Evolutionary conservation across 192 early-diverging fungal genomes (phyloP), one percentile per base, ranked within the genome.

Genomic region (Umbelopsis ramanniana): DNA sequence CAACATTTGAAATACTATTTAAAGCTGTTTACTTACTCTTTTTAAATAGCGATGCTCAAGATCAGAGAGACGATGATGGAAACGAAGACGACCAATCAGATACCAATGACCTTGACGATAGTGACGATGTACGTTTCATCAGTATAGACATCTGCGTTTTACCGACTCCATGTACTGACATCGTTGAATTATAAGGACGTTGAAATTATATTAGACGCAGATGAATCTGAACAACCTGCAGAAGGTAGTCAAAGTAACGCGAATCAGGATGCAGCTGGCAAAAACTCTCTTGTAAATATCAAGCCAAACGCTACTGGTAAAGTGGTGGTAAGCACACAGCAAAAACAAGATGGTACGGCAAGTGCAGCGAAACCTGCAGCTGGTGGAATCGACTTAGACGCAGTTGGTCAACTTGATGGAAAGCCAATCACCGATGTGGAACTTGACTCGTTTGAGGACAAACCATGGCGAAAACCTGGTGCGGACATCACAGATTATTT

Each of bases 401-500:
- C 84, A 14, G 85, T 92, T n/a, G 94, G 93, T 15, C 72, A 88
- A 47, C 87, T 88, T 47, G 91, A 99, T 52, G 93, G 92, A 5
- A 86, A 92, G 66, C 90, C 90, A 57, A 86, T 98, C 57, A 94
- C 85, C 76, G 95, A 96, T 63, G 90, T 95, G 12, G 96, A 98
- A 80, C 74, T 98, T 72, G 98, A 98, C 71, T 78, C 88, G 35
- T 85, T 94, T 10, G 96, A 98, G 46, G 98, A 99, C 68, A 99
- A 99, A 75, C 95, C 96, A 53, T 99, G 98, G 97, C 82, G 95
- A 67, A 93, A 90, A 33, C 94, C 93, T 15, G 93, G 92, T 54
- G 95, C 97, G 4, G 98, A 99, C 74, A 88, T 98, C 43, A 97
- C 97, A 2, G 98, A 99, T 78, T 99, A 97, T 82, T 99, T 99